Evolutionary conservation across 768 basidiomycete species (phyloP), one percentile per base, ranked within the genome.

Genomic region (Rickenella mellea): DNA sequence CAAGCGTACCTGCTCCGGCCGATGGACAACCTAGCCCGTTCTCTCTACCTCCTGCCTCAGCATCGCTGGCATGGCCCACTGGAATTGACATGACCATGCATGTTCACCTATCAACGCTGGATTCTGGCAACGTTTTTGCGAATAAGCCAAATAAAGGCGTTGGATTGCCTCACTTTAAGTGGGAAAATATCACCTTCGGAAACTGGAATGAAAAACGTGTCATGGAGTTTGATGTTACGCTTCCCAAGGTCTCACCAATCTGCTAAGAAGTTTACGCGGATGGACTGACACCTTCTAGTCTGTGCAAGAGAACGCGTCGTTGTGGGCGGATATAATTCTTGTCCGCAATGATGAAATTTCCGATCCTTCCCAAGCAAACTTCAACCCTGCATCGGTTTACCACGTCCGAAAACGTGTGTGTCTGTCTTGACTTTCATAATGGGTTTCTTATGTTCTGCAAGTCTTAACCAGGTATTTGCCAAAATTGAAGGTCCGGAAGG

Each of bases 381-480:
- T 78, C 55, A 64, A 75, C 42, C 66, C 70, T 5, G 56, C 63
- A 9, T 66, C 74, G 39, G 70, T 91, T 5, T 78, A 86, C 48
- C 79, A 87, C 55, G 60, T 80, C 44, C 71, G 84, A 41, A 89
- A 89, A 63, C 64, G 89, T 90, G 49, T 27, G 81, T 66, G 20
- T 27, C 20, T 19, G 33, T 20, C 11, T 27, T 38, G 27, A 29
- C 7, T 15, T 27, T 46, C 26, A 27, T 7, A 19, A 26, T 37
- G 38, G 48, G 35, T 9, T 14, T 26, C 9, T 27, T 27, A 36
- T 21, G 33, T 17, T 6, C 43, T 33, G 25, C 21, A 43, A 96
- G 93, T 83, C 22, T 65, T 99, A 48, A 94, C 89, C 2, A 79
- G 86, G n/a, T 93, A 91, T 59, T 51, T 84, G 25, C 74, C 83